Conservation (phyloP, 163 green algal species). For the Volvox carteri region DNA sequence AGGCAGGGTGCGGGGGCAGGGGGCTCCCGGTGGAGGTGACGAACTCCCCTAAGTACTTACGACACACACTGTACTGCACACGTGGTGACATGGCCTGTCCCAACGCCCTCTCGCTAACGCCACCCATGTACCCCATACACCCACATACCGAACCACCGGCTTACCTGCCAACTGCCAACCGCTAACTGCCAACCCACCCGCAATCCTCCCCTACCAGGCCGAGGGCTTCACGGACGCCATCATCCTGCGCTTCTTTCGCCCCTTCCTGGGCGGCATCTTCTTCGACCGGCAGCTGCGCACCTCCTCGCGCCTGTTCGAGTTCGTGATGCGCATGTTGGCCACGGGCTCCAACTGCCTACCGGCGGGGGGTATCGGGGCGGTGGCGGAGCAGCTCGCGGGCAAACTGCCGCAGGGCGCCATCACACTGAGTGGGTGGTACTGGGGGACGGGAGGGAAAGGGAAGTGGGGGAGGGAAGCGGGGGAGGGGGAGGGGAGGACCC, state of each 20-base stretch:
- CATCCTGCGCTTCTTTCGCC: slow-evolving; percentile 94
- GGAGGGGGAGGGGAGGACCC: background rate
- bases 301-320: slow-evolving; percentile 89
- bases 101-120: too few species aligned
- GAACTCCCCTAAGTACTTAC: too few species aligned
- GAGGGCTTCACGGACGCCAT: slow-evolving; percentile 91
- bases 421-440: slow-evolving; percentile 54
- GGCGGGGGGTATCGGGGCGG: slow-evolving; percentile 88
- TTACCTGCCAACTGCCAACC: too few species aligned
- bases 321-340: slow-evolving; percentile 97
- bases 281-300: slow-evolving; percentile 90
- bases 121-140: too few species aligned
- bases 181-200: too few species aligned
- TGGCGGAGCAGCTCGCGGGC: slow-evolving; percentile 88
- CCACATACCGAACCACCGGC: too few species aligned
- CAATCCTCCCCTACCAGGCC: slow-evolving; percentile 71
- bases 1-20: too few species aligned
- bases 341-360: slow-evolving; percentile 95
- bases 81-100: too few species aligned
- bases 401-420: slow-evolving; percentile 74
- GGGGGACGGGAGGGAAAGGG: background rate
- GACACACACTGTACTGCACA: too few species aligned
- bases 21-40: too few species aligned
- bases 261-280: slow-evolving; percentile 99
- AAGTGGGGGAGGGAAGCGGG: background rate